Conservation (phyloP, 257 asterid species). For the Nicotiana obtusifolia region DNA sequence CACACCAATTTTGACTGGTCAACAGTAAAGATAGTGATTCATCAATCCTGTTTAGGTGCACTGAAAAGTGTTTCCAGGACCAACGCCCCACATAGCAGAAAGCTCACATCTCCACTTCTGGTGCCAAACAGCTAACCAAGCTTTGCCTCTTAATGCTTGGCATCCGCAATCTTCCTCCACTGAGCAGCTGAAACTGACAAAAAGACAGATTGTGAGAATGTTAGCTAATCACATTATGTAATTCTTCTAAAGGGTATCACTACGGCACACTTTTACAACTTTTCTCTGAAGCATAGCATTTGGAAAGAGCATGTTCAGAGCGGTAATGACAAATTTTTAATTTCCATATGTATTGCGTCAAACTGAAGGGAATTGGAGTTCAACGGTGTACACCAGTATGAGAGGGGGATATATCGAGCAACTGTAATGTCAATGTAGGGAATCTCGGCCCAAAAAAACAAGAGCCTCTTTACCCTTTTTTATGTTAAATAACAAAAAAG, state of each 20-base stretch:
- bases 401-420: not conserved
- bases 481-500: not conserved
- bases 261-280: not conserved
- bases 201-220: not conserved
- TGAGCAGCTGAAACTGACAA: not conserved
- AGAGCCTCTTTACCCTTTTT: not conserved
- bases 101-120: not conserved
- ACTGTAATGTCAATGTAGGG: not conserved
- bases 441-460: not conserved
- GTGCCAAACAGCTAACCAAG: not conserved
- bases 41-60: not conserved
- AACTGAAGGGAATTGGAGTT: not conserved
- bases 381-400: not conserved
- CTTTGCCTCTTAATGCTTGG: not conserved
- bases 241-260: not conserved
- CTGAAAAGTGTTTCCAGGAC: not conserved
- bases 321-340: not conserved
- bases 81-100: not conserved
- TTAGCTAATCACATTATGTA: not conserved
- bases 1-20: not conserved
- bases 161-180: not conserved
- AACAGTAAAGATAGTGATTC: not conserved
- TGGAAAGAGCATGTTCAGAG: not conserved
- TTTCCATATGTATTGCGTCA: not conserved
- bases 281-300: not conserved